Conservation (phyloP, 805 yeast species). For the Saturnispora dispora region DNA sequence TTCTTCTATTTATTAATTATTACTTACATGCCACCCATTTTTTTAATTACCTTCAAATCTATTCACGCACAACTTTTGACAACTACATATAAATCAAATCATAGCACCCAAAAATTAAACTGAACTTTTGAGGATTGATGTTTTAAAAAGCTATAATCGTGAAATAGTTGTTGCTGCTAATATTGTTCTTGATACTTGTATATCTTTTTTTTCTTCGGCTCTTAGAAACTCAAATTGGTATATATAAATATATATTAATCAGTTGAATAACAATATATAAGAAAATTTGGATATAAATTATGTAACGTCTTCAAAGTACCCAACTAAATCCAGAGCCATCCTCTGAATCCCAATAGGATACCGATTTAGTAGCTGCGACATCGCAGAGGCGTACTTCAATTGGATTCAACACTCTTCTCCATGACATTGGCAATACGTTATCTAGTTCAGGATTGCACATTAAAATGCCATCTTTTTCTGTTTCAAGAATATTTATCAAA, state of each 20-base stretch:
- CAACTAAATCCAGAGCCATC: conserved; percentile 8
- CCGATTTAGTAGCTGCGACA: not conserved
- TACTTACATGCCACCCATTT: not conserved
- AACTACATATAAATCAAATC: not conserved
- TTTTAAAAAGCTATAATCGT: not conserved
- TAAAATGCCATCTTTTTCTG: conserved; percentile 15
- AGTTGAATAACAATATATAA: not conserved
- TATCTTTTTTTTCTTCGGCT: not conserved
- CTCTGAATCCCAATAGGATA: conserved; percentile 11
- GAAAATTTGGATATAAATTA: not conserved
- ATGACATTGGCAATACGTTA: conserved; percentile 23
- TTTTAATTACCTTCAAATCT: not conserved
- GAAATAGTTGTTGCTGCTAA: not conserved
- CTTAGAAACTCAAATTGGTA: not conserved
- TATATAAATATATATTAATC: not conserved
- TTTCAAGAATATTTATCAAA: conserved; percentile 3
- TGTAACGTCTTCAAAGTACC: not conserved
- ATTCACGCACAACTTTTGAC: not conserved
- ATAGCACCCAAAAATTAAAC: not conserved
- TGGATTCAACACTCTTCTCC: conserved; percentile 20
- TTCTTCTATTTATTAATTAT: not conserved
- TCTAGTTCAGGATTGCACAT: conserved; percentile 26
- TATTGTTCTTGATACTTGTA: not conserved
- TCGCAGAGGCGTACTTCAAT: conserved; percentile 1
- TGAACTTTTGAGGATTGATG: not conserved